Conservation (phyloP, 441 rosid genomes). For the Macaranga tanarius region DNA sequence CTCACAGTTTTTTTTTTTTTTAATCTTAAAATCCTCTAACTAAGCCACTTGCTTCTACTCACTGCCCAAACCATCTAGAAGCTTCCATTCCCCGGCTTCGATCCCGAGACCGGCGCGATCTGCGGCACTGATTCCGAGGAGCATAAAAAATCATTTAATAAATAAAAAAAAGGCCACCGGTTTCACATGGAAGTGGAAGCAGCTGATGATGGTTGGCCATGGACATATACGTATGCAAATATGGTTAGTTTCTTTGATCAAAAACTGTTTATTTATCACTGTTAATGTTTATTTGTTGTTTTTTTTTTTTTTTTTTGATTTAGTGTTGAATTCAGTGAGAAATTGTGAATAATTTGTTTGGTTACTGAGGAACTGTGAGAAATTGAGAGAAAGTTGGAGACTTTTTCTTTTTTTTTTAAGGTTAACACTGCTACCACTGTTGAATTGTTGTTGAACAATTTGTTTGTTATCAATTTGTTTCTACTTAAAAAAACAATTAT, state of each 20-base stretch:
- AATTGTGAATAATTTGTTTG: no score
- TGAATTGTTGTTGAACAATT: background rate
- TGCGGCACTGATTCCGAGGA: conserved; percentile 29
- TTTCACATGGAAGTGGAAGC: conserved; percentile 15
- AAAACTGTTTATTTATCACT: background rate
- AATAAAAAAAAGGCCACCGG: conserved; percentile 9
- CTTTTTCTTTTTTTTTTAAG: no score
- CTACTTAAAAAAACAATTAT: no score
- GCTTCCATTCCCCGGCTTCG: conserved; percentile 21
- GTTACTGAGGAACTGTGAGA: conserved; percentile 30
- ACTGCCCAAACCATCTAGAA: conserved; percentile 15
- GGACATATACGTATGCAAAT: background rate
- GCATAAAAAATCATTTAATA: background rate
- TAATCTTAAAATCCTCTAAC: conserved; percentile 1
- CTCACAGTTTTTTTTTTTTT: background rate
- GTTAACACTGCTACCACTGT: no score
- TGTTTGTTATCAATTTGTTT: no score
- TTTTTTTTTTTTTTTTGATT: conserved; percentile 24
- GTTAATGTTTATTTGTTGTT: conserved; percentile 18
- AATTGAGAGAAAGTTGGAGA: background rate
- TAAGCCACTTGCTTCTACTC: background rate
- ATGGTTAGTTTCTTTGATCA: background rate
- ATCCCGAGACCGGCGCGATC: conserved; percentile 36
- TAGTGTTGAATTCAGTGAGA: conserved; percentile 3
- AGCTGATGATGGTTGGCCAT: conserved; percentile 12